phyloP scores from a whole-genome alignment of 805 yeast genomes.

The Suhomyces faveliae region DNA sequence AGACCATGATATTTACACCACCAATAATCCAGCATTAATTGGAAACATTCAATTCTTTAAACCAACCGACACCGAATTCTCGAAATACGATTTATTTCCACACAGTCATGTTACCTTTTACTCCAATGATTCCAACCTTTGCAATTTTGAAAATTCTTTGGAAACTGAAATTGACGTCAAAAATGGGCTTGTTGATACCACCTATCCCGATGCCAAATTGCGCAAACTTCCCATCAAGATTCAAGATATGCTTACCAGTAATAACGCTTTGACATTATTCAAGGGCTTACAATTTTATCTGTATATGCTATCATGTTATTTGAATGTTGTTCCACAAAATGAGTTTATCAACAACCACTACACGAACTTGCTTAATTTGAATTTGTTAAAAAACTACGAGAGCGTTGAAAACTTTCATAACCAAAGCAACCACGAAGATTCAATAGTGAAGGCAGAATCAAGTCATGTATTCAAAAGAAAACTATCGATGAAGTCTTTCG shows the following conservation, averaged over 20 bases:
- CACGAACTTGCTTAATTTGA: constrained; percentile 32
- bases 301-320: constrained; percentile 42
- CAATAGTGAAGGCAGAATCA: constrained; percentile 16
- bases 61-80: neutral
- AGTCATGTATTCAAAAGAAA: constrained; percentile 25
- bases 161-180: constrained; percentile 27
- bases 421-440: constrained; percentile 19
- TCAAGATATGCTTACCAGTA: constrained; percentile 32
- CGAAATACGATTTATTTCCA: constrained; percentile 31
- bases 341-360: constrained; percentile 36
- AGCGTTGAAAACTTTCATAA: constrained; percentile 28
- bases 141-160: constrained; percentile 30
- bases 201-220: constrained; percentile 21
- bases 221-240: constrained; percentile 34
- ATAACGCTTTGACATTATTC: constrained; percentile 30
- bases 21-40: constrained; percentile 18
- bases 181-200: constrained; percentile 18
- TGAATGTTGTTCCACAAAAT: constrained; percentile 30
- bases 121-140: constrained; percentile 41
- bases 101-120: constrained; percentile 29
- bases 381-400: constrained; percentile 39
- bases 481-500: constrained; percentile 21
- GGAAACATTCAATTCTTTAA: constrained; percentile 11
- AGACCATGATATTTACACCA: constrained; percentile 34
- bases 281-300: constrained; percentile 33